Evolutionary conservation across 192 early-diverging fungal species (phyloP), one percentile per base, ranked within the genome.

Genomic region (Coemansia sp.): DNA sequence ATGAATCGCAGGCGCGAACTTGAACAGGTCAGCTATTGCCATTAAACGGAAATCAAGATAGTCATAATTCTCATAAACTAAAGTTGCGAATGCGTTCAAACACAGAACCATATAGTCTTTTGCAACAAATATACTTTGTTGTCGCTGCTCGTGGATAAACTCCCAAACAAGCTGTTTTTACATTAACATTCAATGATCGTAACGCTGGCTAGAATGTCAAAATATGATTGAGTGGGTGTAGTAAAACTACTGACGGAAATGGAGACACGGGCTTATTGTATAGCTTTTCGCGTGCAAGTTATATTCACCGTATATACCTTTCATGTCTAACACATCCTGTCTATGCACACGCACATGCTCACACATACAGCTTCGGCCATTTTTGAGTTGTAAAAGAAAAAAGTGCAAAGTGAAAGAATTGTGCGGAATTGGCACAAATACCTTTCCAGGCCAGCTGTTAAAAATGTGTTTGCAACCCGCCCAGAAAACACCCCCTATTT

Each of bases 351-450:
- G 40, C 40, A 44, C 40, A n/a, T 44, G 15, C 40, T 44, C 40
- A 44, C 40, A 44, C 14, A n/a, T n/a, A 44, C 15, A n/a, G 14
- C 40, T n/a, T 44, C 40, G 40, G 40, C 1, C 40, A 44, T n/a
- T 42, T 42, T 44, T 44, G 40, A 44, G 40, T 44, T 44, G 40
- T n/a, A 44, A 44, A 44, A 44, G 40, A 44, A n/a, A n/a, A 44
- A 15, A 44, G 40, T 44, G 40, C 40, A 2, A 44, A 5, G 14
- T n/a, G 15, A n/a, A 15, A 15, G 40, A 44, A 44, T 4, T 44
- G 40, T 12, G 40, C 40, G 40, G 40, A n/a, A n/a, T 44, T 44
- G 11, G 15, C 15, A 12, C 40, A 44, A 44, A 44, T 44, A 44
- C 15, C 40, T 44, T 44, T 44, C 15, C 15, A 44, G 40, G 14